Percentiles rank a stretch among this genome's conserved stretches.
Evolutionary conservation across 345 rosid species (phyloP).

Genomic region (Alliaria petiolata): DNA sequence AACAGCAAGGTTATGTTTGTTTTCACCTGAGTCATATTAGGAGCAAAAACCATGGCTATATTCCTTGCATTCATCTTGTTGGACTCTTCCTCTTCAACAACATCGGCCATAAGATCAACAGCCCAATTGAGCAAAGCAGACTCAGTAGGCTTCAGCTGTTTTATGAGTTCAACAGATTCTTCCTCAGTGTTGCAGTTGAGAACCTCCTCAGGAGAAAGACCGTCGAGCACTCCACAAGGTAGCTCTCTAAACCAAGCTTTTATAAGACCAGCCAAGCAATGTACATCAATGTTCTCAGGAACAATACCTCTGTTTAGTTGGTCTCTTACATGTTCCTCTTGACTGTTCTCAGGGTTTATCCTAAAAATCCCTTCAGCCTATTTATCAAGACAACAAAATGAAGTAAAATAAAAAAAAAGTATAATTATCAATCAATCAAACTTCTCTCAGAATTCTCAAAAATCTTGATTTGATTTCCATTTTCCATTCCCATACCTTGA

Average conservation of each 20-base stretch:
- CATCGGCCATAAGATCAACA: conserved; percentile 91
- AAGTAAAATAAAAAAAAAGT: not conserved
- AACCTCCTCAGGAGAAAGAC: conserved; percentile 92
- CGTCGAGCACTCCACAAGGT: conserved; percentile 91
- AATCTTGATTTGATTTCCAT: not conserved
- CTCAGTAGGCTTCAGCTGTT: conserved; percentile 85
- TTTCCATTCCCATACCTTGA: conserved; percentile 51
- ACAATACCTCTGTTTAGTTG: conserved; percentile 88
- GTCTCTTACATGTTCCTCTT: conserved; percentile 88
- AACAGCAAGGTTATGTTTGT: not conserved
- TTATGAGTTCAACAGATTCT: conserved; percentile 62
- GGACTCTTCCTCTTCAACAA: conserved; percentile 82
- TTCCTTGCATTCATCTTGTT: conserved; percentile 97
- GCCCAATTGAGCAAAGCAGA: conserved; percentile 90
- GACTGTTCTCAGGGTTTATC: conserved; percentile 92
- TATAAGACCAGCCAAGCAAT: conserved; percentile 91
- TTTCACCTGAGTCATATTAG: conserved; percentile 91
- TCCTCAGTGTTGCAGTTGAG: conserved; percentile 83
- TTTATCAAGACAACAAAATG: not conserved
- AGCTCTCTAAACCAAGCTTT: conserved; percentile 99
- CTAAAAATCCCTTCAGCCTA: conserved; percentile 97
- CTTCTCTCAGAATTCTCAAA: not conserved
- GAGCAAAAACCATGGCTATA: conserved; percentile 94
- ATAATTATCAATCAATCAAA: not conserved
- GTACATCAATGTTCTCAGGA: conserved; percentile 82